phyloP scores from a whole-genome alignment of 2,329 filamentous ascomycete genomes.

The Cladosporium phlei region DNA sequence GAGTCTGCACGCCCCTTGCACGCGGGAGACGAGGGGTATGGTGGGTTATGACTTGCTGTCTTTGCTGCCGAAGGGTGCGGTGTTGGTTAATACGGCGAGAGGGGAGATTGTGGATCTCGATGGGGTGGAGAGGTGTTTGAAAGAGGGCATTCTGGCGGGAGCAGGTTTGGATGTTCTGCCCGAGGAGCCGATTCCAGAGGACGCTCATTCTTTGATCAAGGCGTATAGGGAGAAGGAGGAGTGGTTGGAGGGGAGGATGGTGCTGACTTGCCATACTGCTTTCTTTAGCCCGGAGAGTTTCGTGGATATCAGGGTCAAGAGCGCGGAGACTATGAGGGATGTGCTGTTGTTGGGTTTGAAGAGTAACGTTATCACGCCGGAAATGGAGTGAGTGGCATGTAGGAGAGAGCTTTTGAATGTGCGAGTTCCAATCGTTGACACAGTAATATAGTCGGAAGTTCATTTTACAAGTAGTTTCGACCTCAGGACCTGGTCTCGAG shows the following conservation, averaged over 20 bases:
- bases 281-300: conserved; percentile 28
- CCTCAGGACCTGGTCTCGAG: conserved; percentile 1
- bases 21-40: conserved; percentile 54
- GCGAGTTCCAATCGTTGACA: too few species aligned
- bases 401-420: background rate
- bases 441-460: background rate
- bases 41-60: conserved; percentile 29
- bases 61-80: conserved; percentile 25
- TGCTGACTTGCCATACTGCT: conserved; percentile 29
- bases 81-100: conserved; percentile 30
- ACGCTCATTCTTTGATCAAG: conserved; percentile 28
- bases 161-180: conserved; percentile 32
- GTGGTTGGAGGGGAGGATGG: conserved; percentile 40
- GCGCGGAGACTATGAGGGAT: conserved; percentile 25
- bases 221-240: conserved; percentile 34
- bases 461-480: background rate
- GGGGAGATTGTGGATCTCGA: conserved; percentile 31
- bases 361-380: conserved; percentile 25
- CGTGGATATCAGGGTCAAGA: conserved; percentile 26
- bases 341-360: conserved; percentile 24
- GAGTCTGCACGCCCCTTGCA: conserved; percentile 67
- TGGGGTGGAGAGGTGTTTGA: conserved; percentile 26
- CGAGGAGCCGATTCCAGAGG: conserved; percentile 29
- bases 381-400: conserved; percentile 23
- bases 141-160: conserved; percentile 27